These are phyloP conservation scores for Viola odorata DNA, from an alignment of 345 rosid genomes.

Conservation along the genomic window DNA sequence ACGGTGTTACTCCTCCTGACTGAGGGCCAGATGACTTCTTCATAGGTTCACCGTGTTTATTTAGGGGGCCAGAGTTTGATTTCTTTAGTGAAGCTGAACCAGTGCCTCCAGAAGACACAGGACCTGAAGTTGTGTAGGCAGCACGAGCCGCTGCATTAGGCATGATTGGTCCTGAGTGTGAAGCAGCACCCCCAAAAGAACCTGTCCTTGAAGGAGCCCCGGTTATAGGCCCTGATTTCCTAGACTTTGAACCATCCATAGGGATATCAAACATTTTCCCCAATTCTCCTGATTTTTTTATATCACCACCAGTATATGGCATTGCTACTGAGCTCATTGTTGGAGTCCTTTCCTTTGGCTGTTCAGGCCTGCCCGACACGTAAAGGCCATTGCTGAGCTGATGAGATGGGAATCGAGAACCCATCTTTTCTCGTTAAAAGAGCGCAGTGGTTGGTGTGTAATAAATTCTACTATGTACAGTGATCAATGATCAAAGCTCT, in stretches of 20 bases:
- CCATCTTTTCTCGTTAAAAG: constrained; percentile 45
- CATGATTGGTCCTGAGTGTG: constrained; percentile 78
- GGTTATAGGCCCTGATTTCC: constrained; percentile 93
- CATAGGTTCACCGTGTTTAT: constrained; percentile 85
- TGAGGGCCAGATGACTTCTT: constrained; percentile 92
- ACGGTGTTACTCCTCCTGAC: constrained; percentile 78
- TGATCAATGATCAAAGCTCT: constrained; percentile 27
- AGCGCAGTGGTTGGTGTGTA: constrained; percentile 13
- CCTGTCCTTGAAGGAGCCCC: constrained; percentile 80
- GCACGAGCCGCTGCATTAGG: constrained; percentile 74
- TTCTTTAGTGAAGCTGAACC: constrained; percentile 82
- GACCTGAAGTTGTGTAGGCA: constrained; percentile 64
- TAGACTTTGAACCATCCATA: constrained; percentile 55
- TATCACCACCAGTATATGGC: constrained; percentile 97
- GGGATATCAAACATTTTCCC: constrained; percentile 97
- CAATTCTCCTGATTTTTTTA: constrained; percentile 85
- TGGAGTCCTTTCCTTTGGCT: constrained; percentile 76
- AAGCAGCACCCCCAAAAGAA: constrained; percentile 77
- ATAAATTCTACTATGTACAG: constrained; percentile 6
- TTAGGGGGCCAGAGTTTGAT: constrained; percentile 88
- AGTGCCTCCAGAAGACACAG: constrained; percentile 52
- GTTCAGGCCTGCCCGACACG: constrained; percentile 92
- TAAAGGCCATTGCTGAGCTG: constrained; percentile 83
- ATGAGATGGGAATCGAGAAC: constrained; percentile 87
- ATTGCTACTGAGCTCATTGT: constrained; percentile 83